Percentiles rank a stretch among this genome's conserved stretches.
Conservation (phyloP, 2,329 filamentous ascomycete species). For the Phaeomoniella chlamydospora region DNA sequence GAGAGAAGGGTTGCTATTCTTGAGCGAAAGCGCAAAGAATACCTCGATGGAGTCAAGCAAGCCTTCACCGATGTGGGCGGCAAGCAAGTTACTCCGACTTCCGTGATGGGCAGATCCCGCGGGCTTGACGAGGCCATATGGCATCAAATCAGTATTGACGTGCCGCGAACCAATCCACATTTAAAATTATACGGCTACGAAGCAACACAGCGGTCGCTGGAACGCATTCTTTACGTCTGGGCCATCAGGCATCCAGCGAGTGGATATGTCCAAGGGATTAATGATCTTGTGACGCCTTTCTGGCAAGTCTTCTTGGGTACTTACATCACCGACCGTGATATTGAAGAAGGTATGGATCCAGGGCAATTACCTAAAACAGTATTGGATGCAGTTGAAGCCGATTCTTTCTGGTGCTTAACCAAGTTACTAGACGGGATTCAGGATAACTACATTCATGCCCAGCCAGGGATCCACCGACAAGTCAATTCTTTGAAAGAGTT, state of each 20-base stretch:
- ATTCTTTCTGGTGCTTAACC: constrained; percentile 96
- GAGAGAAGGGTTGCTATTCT: constrained; percentile 80
- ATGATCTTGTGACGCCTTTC: constrained; percentile 92
- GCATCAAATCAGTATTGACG: constrained; percentile 99
- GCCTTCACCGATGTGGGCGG: constrained; percentile 31
- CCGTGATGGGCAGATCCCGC: constrained; percentile 41
- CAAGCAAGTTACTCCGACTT: constrained; percentile 15
- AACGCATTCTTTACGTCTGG: constrained; percentile 94
- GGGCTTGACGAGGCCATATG: constrained; percentile 94
- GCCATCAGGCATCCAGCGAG: constrained; percentile 93
- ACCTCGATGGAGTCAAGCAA: constrained; percentile 73
- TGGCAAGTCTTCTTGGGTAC: constrained; percentile 94
- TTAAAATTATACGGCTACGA: constrained; percentile 91
- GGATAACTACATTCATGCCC: constrained; percentile 96
- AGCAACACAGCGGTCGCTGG: constrained; percentile 83
- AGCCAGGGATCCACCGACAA: constrained; percentile 91
- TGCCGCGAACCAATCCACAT: constrained; percentile 90
- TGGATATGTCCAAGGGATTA: constrained; percentile 97
- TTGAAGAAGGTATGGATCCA: constrained; percentile 91
- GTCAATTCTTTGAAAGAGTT: constrained; percentile 79
- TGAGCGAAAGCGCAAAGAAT: constrained; percentile 91
- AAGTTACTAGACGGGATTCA: constrained; percentile 98
- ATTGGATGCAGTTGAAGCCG: constrained; percentile 89
- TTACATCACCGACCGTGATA: constrained; percentile 87
- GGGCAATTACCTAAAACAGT: constrained; percentile 83